Percentiles rank a stretch among this genome's conserved stretches.
Conservation (phyloP, 768 basidiomycete genomes). For the Rhodotorula toruloides region DNA sequence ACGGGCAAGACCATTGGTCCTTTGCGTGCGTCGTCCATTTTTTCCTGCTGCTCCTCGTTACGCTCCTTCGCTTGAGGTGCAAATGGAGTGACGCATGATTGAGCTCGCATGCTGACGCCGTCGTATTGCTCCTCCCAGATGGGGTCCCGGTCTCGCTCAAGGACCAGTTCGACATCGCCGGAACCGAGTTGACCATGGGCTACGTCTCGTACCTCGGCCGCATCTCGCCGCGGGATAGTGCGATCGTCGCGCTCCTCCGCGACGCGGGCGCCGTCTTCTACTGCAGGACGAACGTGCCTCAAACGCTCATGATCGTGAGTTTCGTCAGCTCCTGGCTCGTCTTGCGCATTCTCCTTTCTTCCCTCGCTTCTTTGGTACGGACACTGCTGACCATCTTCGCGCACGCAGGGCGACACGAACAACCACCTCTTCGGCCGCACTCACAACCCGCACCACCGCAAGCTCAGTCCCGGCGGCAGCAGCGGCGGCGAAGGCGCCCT, state of each 20-base stretch:
- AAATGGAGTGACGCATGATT: too few species aligned
- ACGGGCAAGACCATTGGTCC: conserved; percentile 67
- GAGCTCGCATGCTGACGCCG: too few species aligned
- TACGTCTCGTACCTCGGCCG: conserved; percentile 25
- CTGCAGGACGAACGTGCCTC: conserved; percentile 38
- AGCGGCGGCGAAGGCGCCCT: conserved; percentile 44
- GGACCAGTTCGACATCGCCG: conserved; percentile 46
- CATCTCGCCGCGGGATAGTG: conserved; percentile 9
- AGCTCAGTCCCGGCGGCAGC: conserved; percentile 41
- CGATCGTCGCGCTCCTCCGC: conserved; percentile 28
- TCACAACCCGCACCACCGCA: conserved; percentile 41
- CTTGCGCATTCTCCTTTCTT: too few species aligned
- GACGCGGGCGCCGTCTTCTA: conserved; percentile 30
- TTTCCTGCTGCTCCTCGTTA: too few species aligned
- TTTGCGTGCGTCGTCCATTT: conserved; percentile 5
- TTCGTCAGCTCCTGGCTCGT: too few species aligned
- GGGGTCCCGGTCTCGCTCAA: conserved; percentile 48
- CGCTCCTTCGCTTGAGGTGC: not conserved
- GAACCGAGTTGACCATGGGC: conserved; percentile 17
- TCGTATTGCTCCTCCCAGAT: too few species aligned
- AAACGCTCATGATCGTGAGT: conserved; percentile 23
- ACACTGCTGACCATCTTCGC: not conserved
- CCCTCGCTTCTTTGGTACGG: not conserved
- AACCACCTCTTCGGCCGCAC: conserved; percentile 66
- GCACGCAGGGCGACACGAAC: conserved; percentile 60